Evolutionary conservation across 129 eudicot species (phyloP).

Genomic region (Pseudognaphalium luteoalbum): DNA sequence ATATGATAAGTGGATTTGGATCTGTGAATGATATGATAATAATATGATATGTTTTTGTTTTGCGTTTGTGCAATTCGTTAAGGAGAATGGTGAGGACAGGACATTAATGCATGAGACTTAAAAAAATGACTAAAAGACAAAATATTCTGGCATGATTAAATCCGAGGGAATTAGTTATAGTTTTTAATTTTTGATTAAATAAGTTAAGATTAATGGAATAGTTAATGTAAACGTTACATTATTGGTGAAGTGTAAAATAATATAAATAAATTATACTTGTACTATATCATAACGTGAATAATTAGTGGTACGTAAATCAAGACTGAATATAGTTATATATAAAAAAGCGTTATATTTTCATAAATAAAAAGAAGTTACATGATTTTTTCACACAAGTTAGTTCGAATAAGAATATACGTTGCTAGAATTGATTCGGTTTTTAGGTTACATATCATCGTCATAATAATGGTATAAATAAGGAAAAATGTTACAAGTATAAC

Average conservation of each 20-base stretch:
- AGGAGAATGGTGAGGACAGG: constrained; percentile 17
- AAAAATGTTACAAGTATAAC: too few relatives aligned
- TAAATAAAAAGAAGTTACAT: too few relatives aligned
- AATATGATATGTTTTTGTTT: constrained; percentile 2
- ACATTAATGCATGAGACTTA: constrained; percentile 1
- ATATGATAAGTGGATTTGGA: constrained; percentile 5
- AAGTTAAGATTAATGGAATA: not conserved
- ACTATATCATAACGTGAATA: too few relatives aligned
- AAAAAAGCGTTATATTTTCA: too few relatives aligned
- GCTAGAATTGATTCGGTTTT: too few relatives aligned
- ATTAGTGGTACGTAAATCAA: not conserved
- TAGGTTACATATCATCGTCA: too few relatives aligned
- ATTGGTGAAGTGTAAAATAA: not conserved
- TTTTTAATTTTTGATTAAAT: not conserved
- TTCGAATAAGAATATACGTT: too few relatives aligned
- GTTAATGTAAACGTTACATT: not conserved
- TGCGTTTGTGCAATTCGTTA: constrained; percentile 11
- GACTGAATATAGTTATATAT: too few relatives aligned
- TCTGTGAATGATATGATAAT: constrained; percentile 5
- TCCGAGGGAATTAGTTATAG: constrained; percentile 3
- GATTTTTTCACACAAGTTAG: too few relatives aligned
- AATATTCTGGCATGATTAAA: constrained; percentile 11
- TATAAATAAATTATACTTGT: not conserved
- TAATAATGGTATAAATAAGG: too few relatives aligned
- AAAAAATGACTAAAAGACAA: constrained; percentile 13